Evolutionary conservation across 495 filamentous ascomycete species (phyloP).

Genomic region (Neurospora sp.): DNA sequence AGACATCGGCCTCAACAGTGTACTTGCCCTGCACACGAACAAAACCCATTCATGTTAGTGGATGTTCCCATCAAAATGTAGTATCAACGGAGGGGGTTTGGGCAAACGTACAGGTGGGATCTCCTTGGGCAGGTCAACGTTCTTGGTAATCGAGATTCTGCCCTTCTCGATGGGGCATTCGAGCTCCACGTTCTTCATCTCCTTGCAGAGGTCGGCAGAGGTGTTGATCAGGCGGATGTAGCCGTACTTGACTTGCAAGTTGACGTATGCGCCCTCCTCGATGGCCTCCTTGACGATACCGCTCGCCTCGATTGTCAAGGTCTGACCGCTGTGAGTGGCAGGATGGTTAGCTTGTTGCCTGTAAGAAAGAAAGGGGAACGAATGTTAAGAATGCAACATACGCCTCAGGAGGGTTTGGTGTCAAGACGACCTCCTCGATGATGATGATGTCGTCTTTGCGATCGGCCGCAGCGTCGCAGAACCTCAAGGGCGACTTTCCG

Average conservation of each 20-base stretch:
- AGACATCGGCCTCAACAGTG: conserved; percentile 77
- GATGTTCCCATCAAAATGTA: not conserved
- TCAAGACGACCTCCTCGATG: conserved; percentile 69
- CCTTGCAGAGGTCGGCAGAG: conserved; percentile 72
- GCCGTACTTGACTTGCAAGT: conserved; percentile 84
- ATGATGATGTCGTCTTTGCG: conserved; percentile 50
- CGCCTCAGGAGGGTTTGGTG: conserved; percentile 80
- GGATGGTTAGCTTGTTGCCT: not conserved
- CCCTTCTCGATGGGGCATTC: conserved; percentile 80
- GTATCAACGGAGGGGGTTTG: not conserved
- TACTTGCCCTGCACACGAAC: conserved; percentile 62
- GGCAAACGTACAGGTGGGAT: conserved; percentile 72
- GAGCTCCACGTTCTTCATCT: conserved; percentile 78
- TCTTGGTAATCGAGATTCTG: conserved; percentile 58
- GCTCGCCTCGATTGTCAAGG: conserved; percentile 66
- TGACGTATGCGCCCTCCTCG: conserved; percentile 66
- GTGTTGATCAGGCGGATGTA: conserved; percentile 80
- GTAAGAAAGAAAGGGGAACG: not conserved
- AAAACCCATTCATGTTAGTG: not conserved
- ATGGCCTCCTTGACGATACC: conserved; percentile 62
- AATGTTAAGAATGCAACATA: conserved; percentile 38
- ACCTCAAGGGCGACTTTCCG: conserved; percentile 64
- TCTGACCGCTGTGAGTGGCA: conserved; percentile 50
- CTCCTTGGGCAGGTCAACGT: conserved; percentile 73
- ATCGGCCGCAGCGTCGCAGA: conserved; percentile 49